phyloP scores from a whole-genome alignment of 1,139 yeast genomes.

The Meyerozyma smithsonii region DNA sequence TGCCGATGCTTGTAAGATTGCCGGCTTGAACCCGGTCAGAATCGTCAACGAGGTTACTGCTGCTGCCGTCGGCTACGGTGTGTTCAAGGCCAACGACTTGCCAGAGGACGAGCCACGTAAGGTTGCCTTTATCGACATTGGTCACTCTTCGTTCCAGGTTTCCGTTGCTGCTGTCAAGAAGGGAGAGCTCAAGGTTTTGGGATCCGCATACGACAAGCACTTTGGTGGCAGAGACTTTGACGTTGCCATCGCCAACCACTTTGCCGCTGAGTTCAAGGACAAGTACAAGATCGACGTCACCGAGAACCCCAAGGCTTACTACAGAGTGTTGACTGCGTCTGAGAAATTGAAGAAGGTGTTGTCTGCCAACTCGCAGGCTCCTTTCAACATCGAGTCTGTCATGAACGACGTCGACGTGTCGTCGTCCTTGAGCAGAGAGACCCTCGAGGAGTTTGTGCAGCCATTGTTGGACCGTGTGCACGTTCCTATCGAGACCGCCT shows the following conservation, averaged over 20 bases:
- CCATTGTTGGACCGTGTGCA: slow-evolving; percentile 76
- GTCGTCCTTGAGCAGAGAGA: slow-evolving; percentile 84
- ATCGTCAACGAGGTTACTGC: slow-evolving; percentile 96
- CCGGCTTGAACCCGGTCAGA: slow-evolving; percentile 97
- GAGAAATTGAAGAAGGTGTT: slow-evolving; percentile 93
- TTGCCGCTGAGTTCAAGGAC: slow-evolving; percentile 83
- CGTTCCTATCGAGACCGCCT: slow-evolving; percentile 76
- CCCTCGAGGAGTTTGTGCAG: slow-evolving; percentile 81
- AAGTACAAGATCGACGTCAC: slow-evolving; percentile 92
- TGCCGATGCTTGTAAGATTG: slow-evolving; percentile 91
- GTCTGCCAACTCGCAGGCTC: slow-evolving; percentile 94
- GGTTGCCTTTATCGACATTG: slow-evolving; percentile 93
- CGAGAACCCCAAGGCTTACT: slow-evolving; percentile 90
- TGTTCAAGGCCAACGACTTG: slow-evolving; percentile 91
- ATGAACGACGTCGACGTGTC: slow-evolving; percentile 97
- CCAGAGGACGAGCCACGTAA: slow-evolving; percentile 86
- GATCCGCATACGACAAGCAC: slow-evolving; percentile 90
- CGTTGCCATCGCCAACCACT: slow-evolving; percentile 88
- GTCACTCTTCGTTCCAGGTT: slow-evolving; percentile 93
- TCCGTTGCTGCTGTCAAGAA: slow-evolving; percentile 87
- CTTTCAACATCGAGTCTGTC: slow-evolving; percentile 91
- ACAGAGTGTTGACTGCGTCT: slow-evolving; percentile 86
- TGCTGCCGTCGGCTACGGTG: slow-evolving; percentile 99
- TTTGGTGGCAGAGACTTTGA: slow-evolving; percentile 99
- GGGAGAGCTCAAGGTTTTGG: slow-evolving; percentile 92